Base-by-base conservation (phyloP, 192 early-diverging fungal genomes). In the Coemansia sp. region DNA sequence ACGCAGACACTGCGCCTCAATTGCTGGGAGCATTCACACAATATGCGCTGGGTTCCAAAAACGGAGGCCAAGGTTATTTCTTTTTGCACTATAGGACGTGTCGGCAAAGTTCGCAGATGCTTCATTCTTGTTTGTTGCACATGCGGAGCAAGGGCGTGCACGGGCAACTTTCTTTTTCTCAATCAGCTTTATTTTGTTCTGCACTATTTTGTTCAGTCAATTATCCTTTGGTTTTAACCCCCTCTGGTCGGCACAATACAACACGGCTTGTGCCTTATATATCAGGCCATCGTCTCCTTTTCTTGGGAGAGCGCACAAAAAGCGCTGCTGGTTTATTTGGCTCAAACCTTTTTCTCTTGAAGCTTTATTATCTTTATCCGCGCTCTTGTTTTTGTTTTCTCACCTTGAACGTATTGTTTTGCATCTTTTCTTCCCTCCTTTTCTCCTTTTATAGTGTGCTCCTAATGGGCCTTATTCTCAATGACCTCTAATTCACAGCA, bases 401-500 rank as follows among this genome's bases (percentile, higher is more conserved):
- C 62, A 45, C 25, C 49, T 27, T 23, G 37, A 29, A 41, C 16
- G 25, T 23, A 31, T 17, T 41, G 31, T 59, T 52, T 67, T 23
- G 23, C 9, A 29, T 39, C 12, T 54, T 38, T 49, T 21, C 23
- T 52, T 7, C 58, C 50, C 48, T 39, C 45, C 23, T 38, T 54
- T 43, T 1, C 22, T 25, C 35, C 23, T 23, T 58, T 49, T 27
- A 23, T 53, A 23, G 17, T 37, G 16, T 45, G 21, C 26, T 53
- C 43, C 50, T 16, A 61, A 67, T 73, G 64, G 55, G 49, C 48
- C 41, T 41, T 53, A 57, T 45, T 17, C 62, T 74, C 38, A 71
- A 80, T 80, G 77, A 58, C 66, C 21, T 51, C 65, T 43, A 68
- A 71, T 68, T 68, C 68, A 55, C 77, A 80, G 58, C 77, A 73